Conservation (phyloP, 257 asterid species). For the Scutellaria baicalensis region DNA sequence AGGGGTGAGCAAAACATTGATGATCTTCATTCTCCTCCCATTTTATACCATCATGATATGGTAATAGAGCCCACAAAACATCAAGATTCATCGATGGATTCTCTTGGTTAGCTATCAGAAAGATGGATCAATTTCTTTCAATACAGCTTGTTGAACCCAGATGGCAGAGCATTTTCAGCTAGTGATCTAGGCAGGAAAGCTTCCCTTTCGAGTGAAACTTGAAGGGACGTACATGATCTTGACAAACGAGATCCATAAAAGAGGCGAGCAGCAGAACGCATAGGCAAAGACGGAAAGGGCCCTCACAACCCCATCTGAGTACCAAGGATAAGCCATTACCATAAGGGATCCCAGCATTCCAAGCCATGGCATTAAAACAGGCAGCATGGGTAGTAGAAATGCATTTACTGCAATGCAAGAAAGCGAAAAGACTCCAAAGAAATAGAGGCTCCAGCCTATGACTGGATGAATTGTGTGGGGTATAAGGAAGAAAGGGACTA, state of each 20-base stretch:
- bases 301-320: slow-evolving; percentile 62
- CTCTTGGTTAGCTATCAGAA: not conserved
- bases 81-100: not conserved
- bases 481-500: slow-evolving; percentile 57
- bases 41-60: no score
- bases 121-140: slow-evolving; percentile 9
- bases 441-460: slow-evolving; percentile 74
- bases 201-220: slow-evolving; percentile 63
- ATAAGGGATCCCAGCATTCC: slow-evolving; percentile 66
- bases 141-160: slow-evolving; percentile 61
- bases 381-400: slow-evolving; percentile 60
- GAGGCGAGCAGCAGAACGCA: slow-evolving; percentile 66
- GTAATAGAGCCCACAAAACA: not conserved
- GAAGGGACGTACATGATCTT: slow-evolving; percentile 57
- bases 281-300: slow-evolving; percentile 67
- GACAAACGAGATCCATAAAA: slow-evolving; percentile 40
- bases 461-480: slow-evolving; percentile 82
- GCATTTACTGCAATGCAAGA: slow-evolving; percentile 50
- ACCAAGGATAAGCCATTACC: slow-evolving; percentile 89
- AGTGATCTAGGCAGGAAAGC: slow-evolving; percentile 58
- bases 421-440: slow-evolving; percentile 60
- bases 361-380: slow-evolving; percentile 58
- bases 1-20: not conserved
- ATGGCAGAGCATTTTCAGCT: slow-evolving; percentile 48
- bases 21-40: no score